Base-by-base conservation (phyloP, 2,329 filamentous ascomycete species). In the Ophiosphaerella herpotricha region DNA sequence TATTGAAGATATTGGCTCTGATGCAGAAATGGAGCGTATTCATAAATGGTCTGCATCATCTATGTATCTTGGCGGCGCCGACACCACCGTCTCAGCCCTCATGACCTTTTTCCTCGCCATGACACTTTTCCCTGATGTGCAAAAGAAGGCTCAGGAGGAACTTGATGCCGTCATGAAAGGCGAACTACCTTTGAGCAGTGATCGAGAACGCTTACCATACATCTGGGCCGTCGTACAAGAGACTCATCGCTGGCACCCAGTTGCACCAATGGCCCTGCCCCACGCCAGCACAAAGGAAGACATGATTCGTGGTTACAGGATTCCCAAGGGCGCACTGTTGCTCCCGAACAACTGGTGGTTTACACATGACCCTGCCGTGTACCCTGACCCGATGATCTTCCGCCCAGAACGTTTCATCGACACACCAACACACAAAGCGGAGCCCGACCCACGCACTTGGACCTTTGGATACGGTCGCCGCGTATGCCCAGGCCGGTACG, bases 71-170 rank as follows among this genome's bases (percentile, higher is more conserved):
- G 78, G 70, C 3, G 78, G 76, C n/a, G 80, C 74, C 2, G 74
- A 78, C 2, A 77, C 71, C 2, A 80, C 74, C 1, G 74, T 78
- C 1, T 76, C 71, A 0, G 67, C 75, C 0, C 50, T 79, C 2
- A 60, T 67, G 40, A 66, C 57, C 0, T 83, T 84, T 60, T 72
- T 81, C 16, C 72, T 84, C 0, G 81, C 80, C 0, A 83, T 83
- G 66, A 76, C 74, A 13, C 67, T 81, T 7, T 80, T 78, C 33
- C 78, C 78, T 0, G 61, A 72, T 1, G 67, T 81, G 0, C 80
- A 82, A 43, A 59, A 60, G 18, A 82, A 80, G 49, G 79, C 77
- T 0, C 76, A 77, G 51, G 67, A 66, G 4, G 72, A 78, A 36
- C 64, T 85, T 11, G 81, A 85, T 48, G 59, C 67, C 4, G 77